Conservation (phyloP, 805 yeast species). For the Metschnikowia arizonensis region DNA sequence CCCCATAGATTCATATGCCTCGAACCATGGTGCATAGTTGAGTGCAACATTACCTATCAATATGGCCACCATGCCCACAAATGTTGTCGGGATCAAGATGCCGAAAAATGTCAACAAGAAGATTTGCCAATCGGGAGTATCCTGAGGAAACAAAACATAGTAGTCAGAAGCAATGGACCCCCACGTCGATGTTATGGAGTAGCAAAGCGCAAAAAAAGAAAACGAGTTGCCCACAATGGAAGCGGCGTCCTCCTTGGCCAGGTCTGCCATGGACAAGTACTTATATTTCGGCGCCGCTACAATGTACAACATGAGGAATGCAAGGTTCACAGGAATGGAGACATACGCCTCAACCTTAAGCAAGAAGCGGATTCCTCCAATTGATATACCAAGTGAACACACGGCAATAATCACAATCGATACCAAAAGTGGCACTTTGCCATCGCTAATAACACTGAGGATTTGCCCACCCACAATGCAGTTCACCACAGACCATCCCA, state of each 20-base stretch:
- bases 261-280: slow-evolving; percentile 25
- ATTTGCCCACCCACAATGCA: slow-evolving; percentile 87
- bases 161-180: slow-evolving; percentile 84
- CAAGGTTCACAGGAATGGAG: slow-evolving; percentile 63
- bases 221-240: slow-evolving; percentile 66
- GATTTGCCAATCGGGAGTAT: slow-evolving; percentile 51
- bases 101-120: slow-evolving; percentile 63
- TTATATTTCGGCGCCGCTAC: slow-evolving; percentile 48
- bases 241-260: slow-evolving; percentile 12
- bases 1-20: slow-evolving; percentile 54
- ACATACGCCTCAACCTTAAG: slow-evolving; percentile 63
- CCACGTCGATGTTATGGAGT: slow-evolving; percentile 85
- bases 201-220: slow-evolving; percentile 66
- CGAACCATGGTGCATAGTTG: slow-evolving; percentile 52
- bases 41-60: slow-evolving; percentile 66
- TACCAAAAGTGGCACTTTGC: slow-evolving; percentile 61
- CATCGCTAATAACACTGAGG: slow-evolving; percentile 59
- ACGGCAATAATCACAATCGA: slow-evolving; percentile 72
- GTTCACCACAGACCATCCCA: slow-evolving; percentile 95
- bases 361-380: slow-evolving; percentile 74
- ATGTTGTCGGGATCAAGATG: slow-evolving; percentile 64
- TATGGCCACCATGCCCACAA: slow-evolving; percentile 72
- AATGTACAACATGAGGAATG: slow-evolving; percentile 66
- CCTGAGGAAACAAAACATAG: slow-evolving; percentile 75
- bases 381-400: slow-evolving; percentile 60